Conservation (phyloP, 2,329 filamentous ascomycete species). For the Sporothrix schenckii region DNA sequence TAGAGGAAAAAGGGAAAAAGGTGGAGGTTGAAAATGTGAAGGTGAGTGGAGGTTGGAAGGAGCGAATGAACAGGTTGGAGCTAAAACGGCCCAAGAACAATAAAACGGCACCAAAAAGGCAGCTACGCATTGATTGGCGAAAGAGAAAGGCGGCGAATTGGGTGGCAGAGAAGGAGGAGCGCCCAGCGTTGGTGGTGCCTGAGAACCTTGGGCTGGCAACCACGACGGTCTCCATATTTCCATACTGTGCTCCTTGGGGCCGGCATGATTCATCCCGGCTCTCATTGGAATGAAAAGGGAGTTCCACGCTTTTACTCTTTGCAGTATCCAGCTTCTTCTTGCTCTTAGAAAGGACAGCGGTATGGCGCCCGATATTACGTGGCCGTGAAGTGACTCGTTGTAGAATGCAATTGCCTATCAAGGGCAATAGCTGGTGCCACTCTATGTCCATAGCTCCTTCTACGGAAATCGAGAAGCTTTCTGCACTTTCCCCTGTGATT, state of each 20-base stretch:
- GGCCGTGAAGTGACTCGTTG: neutral
- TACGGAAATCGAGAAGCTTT: neutral
- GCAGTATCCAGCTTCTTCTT: neutral
- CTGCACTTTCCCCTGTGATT: neutral
- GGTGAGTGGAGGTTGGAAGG: slow-evolving; percentile 25
- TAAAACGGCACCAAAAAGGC: slow-evolving; percentile 23
- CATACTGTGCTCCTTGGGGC: neutral
- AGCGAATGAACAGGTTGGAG: slow-evolving; percentile 26
- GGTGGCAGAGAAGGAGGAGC: slow-evolving; percentile 15
- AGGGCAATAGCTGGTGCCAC: neutral
- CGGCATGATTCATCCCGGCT: slow-evolving; percentile 6
- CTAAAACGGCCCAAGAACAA: slow-evolving; percentile 6
- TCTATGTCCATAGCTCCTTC: slow-evolving; percentile 8
- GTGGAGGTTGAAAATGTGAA: slow-evolving; percentile 27
- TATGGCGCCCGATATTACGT: neutral
- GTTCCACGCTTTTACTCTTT: neutral
- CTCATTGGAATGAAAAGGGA: neutral
- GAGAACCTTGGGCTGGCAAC: neutral
- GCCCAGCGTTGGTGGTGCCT: slow-evolving; percentile 6
- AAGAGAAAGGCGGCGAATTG: slow-evolving; percentile 11
- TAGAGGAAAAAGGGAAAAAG: slow-evolving; percentile 26
- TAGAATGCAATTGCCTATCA: slow-evolving; percentile 4
- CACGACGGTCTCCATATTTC: neutral
- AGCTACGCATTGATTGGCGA: slow-evolving; percentile 27
- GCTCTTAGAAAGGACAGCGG: neutral